Evolutionary conservation across 495 filamentous ascomycete species (phyloP).

Genomic region (Neurospora sp.): DNA sequence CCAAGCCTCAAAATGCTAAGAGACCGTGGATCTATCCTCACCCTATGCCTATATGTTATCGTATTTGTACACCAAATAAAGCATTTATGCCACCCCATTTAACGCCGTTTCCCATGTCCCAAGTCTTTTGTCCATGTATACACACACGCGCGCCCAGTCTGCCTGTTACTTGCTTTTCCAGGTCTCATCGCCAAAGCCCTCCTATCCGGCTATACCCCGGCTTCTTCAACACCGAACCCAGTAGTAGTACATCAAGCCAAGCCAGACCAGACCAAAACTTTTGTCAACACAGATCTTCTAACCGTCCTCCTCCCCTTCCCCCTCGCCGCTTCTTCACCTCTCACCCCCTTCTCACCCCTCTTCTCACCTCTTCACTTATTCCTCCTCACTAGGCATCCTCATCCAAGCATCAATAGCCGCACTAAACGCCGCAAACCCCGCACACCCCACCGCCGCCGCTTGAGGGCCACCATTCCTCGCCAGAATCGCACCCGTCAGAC

Average conservation of each 20-base stretch:
- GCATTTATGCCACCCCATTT: not conserved
- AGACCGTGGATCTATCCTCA: not conserved
- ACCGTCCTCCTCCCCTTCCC: not conserved
- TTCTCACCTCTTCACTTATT: slow-evolving; percentile 16
- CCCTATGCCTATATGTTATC: not conserved
- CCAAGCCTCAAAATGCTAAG: not conserved
- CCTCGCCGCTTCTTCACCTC: not conserved
- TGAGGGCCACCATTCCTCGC: slow-evolving; percentile 81
- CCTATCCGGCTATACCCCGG: not conserved
- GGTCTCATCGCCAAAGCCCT: not conserved
- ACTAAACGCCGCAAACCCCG: slow-evolving; percentile 91
- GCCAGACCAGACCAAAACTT: not conserved
- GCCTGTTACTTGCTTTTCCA: not conserved
- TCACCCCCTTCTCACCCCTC: not conserved
- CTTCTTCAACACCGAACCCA: not conserved
- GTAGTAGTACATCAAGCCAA: not conserved
- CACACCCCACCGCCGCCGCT: slow-evolving; percentile 81
- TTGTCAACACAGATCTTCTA: not conserved
- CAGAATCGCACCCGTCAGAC: slow-evolving; percentile 81
- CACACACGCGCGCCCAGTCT: not conserved
- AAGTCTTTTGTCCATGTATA: not conserved
- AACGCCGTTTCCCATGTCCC: not conserved
- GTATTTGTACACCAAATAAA: not conserved
- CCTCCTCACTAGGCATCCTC: slow-evolving; percentile 49
- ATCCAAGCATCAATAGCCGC: slow-evolving; percentile 91